Evolutionary conservation across 495 filamentous ascomycete genomes (phyloP), one percentile per base, ranked within the genome.

Genomic region (Astrothelium subdiscretum): DNA sequence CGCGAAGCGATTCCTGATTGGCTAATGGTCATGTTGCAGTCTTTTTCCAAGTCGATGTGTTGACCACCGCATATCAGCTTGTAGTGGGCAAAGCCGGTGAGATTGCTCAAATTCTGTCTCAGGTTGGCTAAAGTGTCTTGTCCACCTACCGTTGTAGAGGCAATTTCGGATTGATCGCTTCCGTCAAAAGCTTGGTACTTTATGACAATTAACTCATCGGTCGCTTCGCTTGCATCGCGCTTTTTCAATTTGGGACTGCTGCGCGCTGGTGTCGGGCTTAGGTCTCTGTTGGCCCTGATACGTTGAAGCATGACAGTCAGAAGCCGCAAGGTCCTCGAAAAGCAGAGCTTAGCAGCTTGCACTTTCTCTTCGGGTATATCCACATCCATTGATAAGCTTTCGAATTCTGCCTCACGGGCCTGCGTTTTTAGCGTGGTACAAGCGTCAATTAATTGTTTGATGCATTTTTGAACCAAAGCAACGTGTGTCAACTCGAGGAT

Each of bases 401-500:
- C 20, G 24, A 20, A 10, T 29, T 26, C 24, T 54, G 6, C 24
- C 12, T 20, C 2, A 10, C 24, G 48, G 15, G 5, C 48, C 10
- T 5, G 29, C 24, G 24, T 10, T 29, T 54, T 29, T 2, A 54
- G 48, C 15, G n/a, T 54, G 4, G 20, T 3, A 54, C 24, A 29
- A 29, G 48, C n/a, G 3, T 29, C 15, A 10, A 15, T 54, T 62
- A 96, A 78, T 69, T 94, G 88, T 18, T 79, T 73, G 12, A 95
- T 80, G 67, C 91, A 96, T 57, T 54, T 54, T 15, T 54, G 48
- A 29, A 90, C 89, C 13, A 96, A 77, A 11, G 80, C 78, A 61
- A 92, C 78, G 72, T 96, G 91, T n/a, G 92, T 87, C 20, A 79
- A 78, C 64, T 88, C 82, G 24, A 81, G 74, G 5, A 80, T 78